These are phyloP conservation scores for Saccharomycodes ludwigii DNA, from an alignment of 805 yeast genomes.

Conservation along the genomic window DNA sequence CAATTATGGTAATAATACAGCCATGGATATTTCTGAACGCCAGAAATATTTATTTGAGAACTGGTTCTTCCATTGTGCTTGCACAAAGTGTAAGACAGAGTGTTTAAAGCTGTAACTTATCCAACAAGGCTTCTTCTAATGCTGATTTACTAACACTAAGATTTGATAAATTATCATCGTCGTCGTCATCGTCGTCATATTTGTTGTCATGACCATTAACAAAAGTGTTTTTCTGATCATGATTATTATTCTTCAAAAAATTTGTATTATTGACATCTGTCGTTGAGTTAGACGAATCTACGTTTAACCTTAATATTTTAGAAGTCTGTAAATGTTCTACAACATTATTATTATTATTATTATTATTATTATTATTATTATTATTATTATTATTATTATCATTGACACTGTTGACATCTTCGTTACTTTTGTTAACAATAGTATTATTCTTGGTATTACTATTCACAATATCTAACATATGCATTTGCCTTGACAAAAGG, in stretches of 20 bases:
- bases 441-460: neutral
- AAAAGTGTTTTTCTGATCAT: too few relatives aligned
- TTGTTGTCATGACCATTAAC: constrained; percentile 2
- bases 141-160: constrained; percentile 29
- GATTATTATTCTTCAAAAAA: neutral
- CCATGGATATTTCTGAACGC: constrained; percentile 28
- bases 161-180: constrained; percentile 24
- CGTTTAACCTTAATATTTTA: constrained; percentile 12
- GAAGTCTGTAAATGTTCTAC: constrained; percentile 17
- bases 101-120: constrained; percentile 18
- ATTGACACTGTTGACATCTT: neutral
- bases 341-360: constrained; percentile 1
- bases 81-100: constrained; percentile 30
- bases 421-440: neutral
- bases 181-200: constrained; percentile 5
- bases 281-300: constrained; percentile 4
- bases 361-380: constrained; percentile 1
- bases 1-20: constrained; percentile 41
- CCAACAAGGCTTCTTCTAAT: constrained; percentile 29
- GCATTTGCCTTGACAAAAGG: constrained; percentile 17
- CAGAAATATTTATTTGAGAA: constrained; percentile 30
- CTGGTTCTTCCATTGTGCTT: constrained; percentile 52
- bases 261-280: constrained; percentile 1
- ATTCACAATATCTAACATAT: constrained; percentile 10
- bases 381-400: constrained; percentile 5